phyloP scores from a whole-genome alignment of 2,329 filamentous ascomycete species.

The Exophiala alcalophila region DNA sequence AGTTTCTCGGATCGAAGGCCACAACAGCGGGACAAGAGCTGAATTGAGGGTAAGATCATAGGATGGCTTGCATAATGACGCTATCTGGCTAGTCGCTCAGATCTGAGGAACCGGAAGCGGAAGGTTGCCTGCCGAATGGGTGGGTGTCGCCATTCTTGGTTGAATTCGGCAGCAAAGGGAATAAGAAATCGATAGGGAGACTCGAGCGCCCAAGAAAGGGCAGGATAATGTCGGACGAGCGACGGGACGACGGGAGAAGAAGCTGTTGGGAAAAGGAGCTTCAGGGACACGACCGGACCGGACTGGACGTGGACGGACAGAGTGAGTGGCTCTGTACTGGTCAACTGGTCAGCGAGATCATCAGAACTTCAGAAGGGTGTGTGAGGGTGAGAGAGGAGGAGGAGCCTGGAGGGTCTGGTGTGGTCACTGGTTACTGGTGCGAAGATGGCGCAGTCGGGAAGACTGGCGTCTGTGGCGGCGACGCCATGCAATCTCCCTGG shows the following conservation, averaged over 20 bases:
- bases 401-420: no score
- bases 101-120: neutral
- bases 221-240: no score
- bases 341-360: constrained; percentile 1
- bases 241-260: no score
- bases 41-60: constrained; percentile 1
- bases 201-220: constrained; percentile 4
- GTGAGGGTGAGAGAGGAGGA: no score
- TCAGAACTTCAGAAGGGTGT: constrained; percentile 1
- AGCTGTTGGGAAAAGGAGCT: no score
- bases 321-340: no score
- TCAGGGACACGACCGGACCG: no score
- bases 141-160: neutral
- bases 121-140: neutral
- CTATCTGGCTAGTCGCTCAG: neutral
- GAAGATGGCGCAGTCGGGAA: no score
- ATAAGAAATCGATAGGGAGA: neutral
- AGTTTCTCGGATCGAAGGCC: no score
- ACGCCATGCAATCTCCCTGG: constrained; percentile 26
- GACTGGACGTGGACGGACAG: no score
- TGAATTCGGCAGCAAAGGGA: neutral
- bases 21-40: no score
- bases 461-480: constrained; percentile 12
- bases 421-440: no score
- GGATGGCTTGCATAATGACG: constrained; percentile 1